These are phyloP conservation scores for Syzygium aromaticum DNA, from an alignment of 345 rosid species.

Conservation along the genomic window DNA sequence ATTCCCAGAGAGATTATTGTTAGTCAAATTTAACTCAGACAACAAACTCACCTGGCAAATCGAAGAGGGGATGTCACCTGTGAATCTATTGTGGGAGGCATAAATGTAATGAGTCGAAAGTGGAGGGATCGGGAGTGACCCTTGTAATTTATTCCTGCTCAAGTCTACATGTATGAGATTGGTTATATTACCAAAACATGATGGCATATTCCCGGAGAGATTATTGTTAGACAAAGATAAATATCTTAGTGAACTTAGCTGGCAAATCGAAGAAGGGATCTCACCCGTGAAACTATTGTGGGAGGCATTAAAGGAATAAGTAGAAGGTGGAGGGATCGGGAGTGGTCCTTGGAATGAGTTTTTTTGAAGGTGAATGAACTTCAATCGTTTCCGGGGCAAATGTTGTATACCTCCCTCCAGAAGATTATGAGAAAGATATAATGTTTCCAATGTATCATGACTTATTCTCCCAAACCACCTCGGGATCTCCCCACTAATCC, in stretches of 20 bases:
- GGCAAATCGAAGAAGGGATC: background rate
- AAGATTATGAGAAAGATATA: background rate
- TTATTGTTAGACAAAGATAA: no score
- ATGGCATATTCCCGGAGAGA: no score
- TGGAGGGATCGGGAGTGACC: background rate
- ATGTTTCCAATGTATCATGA: rapidly evolving
- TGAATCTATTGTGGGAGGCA: background rate
- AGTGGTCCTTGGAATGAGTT: background rate
- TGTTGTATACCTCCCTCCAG: background rate
- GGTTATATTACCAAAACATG: no score
- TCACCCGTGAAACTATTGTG: background rate
- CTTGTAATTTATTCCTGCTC: background rate
- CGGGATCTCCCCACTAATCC: background rate
- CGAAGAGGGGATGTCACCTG: background rate
- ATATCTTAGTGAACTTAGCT: background rate
- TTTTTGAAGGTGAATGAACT: background rate
- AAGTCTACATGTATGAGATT: no score
- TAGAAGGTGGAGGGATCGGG: background rate
- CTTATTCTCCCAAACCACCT: background rate
- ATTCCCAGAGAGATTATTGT: background rate
- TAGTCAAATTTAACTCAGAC: background rate
- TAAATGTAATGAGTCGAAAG: background rate
- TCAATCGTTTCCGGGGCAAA: background rate
- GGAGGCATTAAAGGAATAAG: background rate
- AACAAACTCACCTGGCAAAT: background rate